Base-by-base conservation (phyloP, 2,329 filamentous ascomycete species). In the Monosporascus ibericus region DNA sequence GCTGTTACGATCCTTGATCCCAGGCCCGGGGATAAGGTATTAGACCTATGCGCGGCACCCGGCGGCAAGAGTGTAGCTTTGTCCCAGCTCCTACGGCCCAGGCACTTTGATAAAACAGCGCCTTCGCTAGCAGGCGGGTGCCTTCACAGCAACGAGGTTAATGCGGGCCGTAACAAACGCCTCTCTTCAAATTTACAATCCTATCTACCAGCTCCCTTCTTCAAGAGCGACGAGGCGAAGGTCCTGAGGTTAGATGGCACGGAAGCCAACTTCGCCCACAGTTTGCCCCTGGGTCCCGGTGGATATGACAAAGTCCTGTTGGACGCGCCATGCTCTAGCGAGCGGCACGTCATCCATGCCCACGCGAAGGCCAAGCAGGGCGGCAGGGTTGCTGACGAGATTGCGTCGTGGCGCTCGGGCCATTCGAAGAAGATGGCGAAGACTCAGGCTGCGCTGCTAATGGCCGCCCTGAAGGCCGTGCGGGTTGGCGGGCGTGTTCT, bases 11-110 rank as follows among this genome's bases (percentile, higher is more conserved):
- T 72, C 4, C 65, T 73, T 3, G 56, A 62, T 40, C 63, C 68
- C 8, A 59, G 60, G 40, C 67, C 69, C 3, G 65, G 68, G 9
- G 66, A 72, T 48, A 65, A 66, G 22, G 62, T 73, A 6, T 60
- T 74, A 15, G 71, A 74, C 48, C 62, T 73, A 9, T 73, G 71
- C 52, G 70, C 71, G 5, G 69, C 70, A 2, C 68, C 69, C 34
- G 64, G 68, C 47, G 68, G 66, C 36, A 70, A 70, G 39, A 69
- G 68, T 6, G 55, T 71, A 22, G 59, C 62, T 3, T 53, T 71
- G 27, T 59, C 65, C 1, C 68, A 71, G 48, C 56, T 61, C 6
- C 55, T 73, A 3, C 59, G 58, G 7, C 55, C 57, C 6, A 22
- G 52, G 6, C 53, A 53, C 15, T 52, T 50, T 34, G 57, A 58